Conservation (phyloP, 1,284 basidiomycete genomes). For the Amylostereum areolatum region DNA sequence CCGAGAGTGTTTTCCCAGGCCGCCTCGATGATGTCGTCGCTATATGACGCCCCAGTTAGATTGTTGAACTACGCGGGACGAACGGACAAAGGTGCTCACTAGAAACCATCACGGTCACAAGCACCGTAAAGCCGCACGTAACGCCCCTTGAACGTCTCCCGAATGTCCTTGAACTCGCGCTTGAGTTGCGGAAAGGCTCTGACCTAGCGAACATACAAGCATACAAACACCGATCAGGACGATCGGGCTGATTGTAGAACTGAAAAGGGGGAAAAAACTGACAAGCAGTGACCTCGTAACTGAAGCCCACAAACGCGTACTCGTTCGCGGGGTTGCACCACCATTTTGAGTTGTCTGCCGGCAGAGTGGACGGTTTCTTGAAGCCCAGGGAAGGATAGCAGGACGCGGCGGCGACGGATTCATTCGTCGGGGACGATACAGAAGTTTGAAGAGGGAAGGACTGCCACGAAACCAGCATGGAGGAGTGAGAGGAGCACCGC, state of each 20-base stretch:
- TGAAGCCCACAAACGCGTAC: slow-evolving; percentile 70
- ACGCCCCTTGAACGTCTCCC: slow-evolving; percentile 51
- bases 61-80: not conserved
- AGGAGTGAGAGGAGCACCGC: no score
- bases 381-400: slow-evolving; percentile 60
- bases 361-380: slow-evolving; percentile 44
- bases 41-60: slow-evolving; percentile 18
- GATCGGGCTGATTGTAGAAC: not conserved
- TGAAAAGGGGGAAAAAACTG: slow-evolving; percentile 15
- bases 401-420: not conserved
- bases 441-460: no score
- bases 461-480: no score
- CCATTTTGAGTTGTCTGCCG: slow-evolving; percentile 42
- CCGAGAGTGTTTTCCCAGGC: slow-evolving; percentile 67
- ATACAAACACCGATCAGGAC: not conserved
- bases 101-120: slow-evolving; percentile 62
- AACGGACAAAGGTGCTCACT: slow-evolving; percentile 33
- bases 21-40: slow-evolving; percentile 65
- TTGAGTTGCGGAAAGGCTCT: slow-evolving; percentile 35
- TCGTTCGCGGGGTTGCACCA: slow-evolving; percentile 60
- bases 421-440: no score
- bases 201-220: slow-evolving; percentile 18
- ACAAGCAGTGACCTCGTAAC: slow-evolving; percentile 57
- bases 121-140: slow-evolving; percentile 69
- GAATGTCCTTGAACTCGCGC: slow-evolving; percentile 59